Conservation (phyloP, 2,329 filamentous ascomycete species). For the Fusarium napiforme region DNA sequence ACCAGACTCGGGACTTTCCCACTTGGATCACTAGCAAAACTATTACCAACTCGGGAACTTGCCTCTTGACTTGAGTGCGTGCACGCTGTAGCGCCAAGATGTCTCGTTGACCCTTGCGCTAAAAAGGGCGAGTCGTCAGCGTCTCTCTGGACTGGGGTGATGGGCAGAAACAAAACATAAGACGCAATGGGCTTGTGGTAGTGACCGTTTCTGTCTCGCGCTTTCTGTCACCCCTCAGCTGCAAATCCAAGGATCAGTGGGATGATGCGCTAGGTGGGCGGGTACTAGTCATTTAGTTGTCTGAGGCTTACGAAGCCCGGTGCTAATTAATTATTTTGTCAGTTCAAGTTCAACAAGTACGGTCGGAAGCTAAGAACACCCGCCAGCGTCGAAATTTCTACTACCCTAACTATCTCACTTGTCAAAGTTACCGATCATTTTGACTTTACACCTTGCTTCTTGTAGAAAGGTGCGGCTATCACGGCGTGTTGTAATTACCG, state of each 20-base stretch:
- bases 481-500: neutral
- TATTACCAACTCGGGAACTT: conserved; percentile 21
- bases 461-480: neutral
- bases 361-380: neutral
- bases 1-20: conserved; percentile 33
- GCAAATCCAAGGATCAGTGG: neutral
- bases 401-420: neutral
- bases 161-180: conserved; percentile 5
- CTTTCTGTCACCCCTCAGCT: conserved; percentile 16
- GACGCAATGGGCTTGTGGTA: neutral
- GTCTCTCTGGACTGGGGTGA: neutral
- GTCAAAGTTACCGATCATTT: neutral
- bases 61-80: conserved; percentile 5
- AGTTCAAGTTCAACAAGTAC: neutral
- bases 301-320: conserved; percentile 18
- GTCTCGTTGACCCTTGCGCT: conserved; percentile 32
- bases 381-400: neutral
- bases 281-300: conserved; percentile 2
- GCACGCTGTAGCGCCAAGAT: conserved; percentile 32
- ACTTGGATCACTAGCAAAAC: conserved; percentile 13
- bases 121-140: conserved; percentile 30
- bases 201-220: conserved; percentile 15
- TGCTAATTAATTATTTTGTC: conserved; percentile 10
- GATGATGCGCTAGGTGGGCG: neutral
- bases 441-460: neutral